Percentiles rank a stretch among this genome's conserved stretches.
Evolutionary conservation across 164 flowering plant genomes (phyloP).

Genomic region (Paratinospora sagittata): DNA sequence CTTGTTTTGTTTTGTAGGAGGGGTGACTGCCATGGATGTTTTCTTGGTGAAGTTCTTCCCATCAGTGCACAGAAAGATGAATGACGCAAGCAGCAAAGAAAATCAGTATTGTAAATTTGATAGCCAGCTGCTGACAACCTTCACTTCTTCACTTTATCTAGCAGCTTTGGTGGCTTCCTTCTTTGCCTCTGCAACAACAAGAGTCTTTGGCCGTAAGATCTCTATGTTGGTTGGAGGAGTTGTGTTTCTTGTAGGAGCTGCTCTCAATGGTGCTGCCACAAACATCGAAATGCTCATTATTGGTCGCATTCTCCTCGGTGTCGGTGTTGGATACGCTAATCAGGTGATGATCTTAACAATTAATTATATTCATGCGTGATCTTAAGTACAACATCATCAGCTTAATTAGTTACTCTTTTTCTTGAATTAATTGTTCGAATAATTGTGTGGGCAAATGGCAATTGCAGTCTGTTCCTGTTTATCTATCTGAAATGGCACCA

Average conservation of each 20-base stretch:
- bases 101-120: constrained; percentile 27
- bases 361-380: neutral
- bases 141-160: constrained; percentile 24
- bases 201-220: constrained; percentile 18
- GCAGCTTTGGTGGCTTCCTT: constrained; percentile 26
- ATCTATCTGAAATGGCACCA: constrained; percentile 13
- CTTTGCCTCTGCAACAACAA: constrained; percentile 21
- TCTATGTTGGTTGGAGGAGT: constrained; percentile 25
- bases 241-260: constrained; percentile 20
- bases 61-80: constrained; percentile 13
- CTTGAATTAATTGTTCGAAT: neutral
- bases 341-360: constrained; percentile 18
- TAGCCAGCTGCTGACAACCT: constrained; percentile 17
- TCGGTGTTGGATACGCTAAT: constrained; percentile 26
- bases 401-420: neutral
- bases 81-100: neutral
- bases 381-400: too few relatives aligned
- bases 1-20: constrained; percentile 15
- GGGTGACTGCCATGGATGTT: constrained; percentile 27
- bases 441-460: neutral
- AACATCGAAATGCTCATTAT: constrained; percentile 24
- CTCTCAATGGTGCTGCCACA: constrained; percentile 19
- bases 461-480: constrained; percentile 12
- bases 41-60: constrained; percentile 24
- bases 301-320: constrained; percentile 26